Conservation (phyloP, 805 yeast genomes). For the Starmerella ratchasimensis region DNA sequence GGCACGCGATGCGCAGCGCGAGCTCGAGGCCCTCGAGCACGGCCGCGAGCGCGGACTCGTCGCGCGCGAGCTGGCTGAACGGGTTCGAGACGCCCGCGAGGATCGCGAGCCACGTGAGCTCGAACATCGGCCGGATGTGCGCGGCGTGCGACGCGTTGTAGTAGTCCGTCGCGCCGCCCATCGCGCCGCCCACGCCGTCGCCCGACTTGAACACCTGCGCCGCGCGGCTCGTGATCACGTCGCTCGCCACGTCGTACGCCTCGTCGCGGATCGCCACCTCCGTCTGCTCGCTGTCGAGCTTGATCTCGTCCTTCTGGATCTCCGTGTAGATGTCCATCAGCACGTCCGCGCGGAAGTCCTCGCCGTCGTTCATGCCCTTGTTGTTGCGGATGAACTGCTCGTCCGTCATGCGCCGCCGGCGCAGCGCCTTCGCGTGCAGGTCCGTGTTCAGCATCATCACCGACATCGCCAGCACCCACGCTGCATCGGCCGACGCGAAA, state of each 20-base stretch:
- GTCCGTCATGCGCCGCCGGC: conserved; percentile 64
- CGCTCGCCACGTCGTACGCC: conserved; percentile 83
- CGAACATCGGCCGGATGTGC: conserved; percentile 86
- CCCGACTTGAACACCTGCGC: conserved; percentile 64
- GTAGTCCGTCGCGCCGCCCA: conserved; percentile 43
- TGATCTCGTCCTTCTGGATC: conserved; percentile 73
- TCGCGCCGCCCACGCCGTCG: conserved; percentile 17
- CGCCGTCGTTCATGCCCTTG: conserved; percentile 83
- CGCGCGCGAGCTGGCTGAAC: conserved; percentile 63
- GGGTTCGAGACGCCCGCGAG: conserved; percentile 91
- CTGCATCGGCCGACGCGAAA: conserved; percentile 86
- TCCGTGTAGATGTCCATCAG: conserved; percentile 60
- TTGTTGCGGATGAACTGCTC: conserved; percentile 81
- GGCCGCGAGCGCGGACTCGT: conserved; percentile 30
- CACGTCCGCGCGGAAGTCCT: conserved; percentile 63
- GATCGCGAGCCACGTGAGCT: conserved; percentile 92
- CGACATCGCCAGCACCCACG: conserved; percentile 83
- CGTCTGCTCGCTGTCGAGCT: conserved; percentile 83
- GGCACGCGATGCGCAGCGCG: conserved; percentile 69
- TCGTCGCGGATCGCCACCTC: conserved; percentile 69
- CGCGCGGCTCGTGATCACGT: conserved; percentile 78
- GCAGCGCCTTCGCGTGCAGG: conserved; percentile 76
- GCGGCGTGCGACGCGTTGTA: conserved; percentile 77
- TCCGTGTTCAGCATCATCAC: conserved; percentile 90
- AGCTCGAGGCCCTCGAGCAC: conserved; percentile 79